Conservation (phyloP, 1,139 yeast genomes). For the Debaryomyces singareniensis region DNA sequence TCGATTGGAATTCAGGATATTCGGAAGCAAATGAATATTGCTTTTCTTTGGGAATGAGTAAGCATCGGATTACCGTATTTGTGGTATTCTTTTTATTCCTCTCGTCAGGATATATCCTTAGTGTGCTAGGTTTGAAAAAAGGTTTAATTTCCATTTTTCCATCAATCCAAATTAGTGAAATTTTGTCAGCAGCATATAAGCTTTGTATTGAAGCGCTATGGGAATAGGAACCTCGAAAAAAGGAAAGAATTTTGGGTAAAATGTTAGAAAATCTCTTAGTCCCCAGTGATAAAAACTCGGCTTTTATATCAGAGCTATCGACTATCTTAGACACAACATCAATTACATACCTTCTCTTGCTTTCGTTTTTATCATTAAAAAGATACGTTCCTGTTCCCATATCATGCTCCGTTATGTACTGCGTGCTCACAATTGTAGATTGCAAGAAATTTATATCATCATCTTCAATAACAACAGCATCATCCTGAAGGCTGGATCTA, state of each 20-base stretch:
- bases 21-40: slow-evolving; percentile 14
- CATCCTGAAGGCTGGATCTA: not conserved
- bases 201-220: not conserved
- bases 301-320: slow-evolving; percentile 8
- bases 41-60: slow-evolving; percentile 26
- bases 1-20: slow-evolving; percentile 28
- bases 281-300: slow-evolving; percentile 29
- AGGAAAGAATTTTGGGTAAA: slow-evolving; percentile 10
- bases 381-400: slow-evolving; percentile 9
- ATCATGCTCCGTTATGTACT: too few relatives aligned
- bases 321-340: slow-evolving; percentile 25
- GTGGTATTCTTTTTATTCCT: slow-evolving; percentile 1
- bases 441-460: not conserved
- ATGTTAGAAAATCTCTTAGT: slow-evolving; percentile 18
- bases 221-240: slow-evolving; percentile 10
- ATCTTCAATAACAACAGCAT: not conserved
- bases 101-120: slow-evolving; percentile 27
- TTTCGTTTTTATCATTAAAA: slow-evolving; percentile 23
- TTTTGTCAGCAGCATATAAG: slow-evolving; percentile 8
- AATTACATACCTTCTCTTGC: slow-evolving; percentile 24
- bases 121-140: slow-evolving; percentile 36
- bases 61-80: slow-evolving; percentile 25
- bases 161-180: slow-evolving; percentile 35
- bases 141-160: slow-evolving; percentile 34
- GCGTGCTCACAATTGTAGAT: not conserved